Conservation (phyloP, 306 rosid genomes). For the Sesbania bispinosa region DNA sequence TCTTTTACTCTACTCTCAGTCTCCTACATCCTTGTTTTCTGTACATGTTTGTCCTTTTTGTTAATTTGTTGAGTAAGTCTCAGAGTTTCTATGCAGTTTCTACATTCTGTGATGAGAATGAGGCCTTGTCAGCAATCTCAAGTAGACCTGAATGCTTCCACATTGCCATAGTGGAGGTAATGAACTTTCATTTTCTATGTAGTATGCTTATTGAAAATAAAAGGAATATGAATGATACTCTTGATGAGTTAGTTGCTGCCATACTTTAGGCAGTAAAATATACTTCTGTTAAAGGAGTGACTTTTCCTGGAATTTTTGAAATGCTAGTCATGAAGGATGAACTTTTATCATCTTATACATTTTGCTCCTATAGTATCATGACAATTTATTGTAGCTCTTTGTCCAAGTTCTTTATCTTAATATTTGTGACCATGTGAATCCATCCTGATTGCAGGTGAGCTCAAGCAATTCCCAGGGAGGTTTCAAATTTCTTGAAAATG, state of each 20-base stretch:
- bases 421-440: neutral
- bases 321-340: neutral
- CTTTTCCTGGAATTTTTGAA: neutral
- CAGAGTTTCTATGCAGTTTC: slow-evolving; percentile 47
- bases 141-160: slow-evolving; percentile 59
- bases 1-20: neutral
- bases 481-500: slow-evolving; percentile 82
- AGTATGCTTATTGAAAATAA: slow-evolving; percentile 6
- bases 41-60: neutral
- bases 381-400: neutral
- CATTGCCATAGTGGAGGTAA: slow-evolving; percentile 80
- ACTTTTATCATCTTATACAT: neutral
- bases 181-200: neutral
- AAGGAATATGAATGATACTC: slow-evolving; percentile 1
- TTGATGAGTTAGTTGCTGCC: neutral
- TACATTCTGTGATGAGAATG: slow-evolving; percentile 56
- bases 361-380: neutral
- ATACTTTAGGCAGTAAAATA: neutral
- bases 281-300: neutral
- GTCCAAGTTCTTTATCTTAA: neutral
- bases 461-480: slow-evolving; percentile 42
- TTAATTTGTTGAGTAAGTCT: slow-evolving; percentile 20
- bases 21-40: neutral
- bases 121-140: slow-evolving; percentile 66
- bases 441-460: slow-evolving; percentile 54